Evolutionary conservation across 1,284 basidiomycete species (phyloP).

Genomic region (Thecaphora thlaspeos): DNA sequence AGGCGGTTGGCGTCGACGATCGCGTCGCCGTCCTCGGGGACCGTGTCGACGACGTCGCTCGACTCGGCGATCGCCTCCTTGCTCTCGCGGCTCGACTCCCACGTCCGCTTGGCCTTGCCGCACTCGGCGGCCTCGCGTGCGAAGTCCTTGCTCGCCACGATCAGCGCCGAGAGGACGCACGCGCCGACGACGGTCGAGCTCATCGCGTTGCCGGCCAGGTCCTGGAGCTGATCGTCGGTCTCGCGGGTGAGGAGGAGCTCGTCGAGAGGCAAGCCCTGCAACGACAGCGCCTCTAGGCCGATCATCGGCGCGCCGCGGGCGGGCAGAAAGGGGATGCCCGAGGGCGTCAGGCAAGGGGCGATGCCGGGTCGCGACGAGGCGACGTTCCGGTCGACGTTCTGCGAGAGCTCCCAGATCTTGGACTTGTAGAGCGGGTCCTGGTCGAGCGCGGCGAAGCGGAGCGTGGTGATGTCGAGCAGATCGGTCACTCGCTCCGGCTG

Average conservation of each 20-base stretch:
- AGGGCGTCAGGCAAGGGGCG: constrained; percentile 86
- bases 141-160: constrained; percentile 39
- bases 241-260: constrained; percentile 87
- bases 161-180: constrained; percentile 79
- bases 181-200: constrained; percentile 89
- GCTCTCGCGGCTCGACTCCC: constrained; percentile 64
- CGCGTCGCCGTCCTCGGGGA: constrained; percentile 59
- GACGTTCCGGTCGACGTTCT: constrained; percentile 82
- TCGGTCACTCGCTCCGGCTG: constrained; percentile 95
- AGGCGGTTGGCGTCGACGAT: constrained; percentile 61
- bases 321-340: constrained; percentile 94
- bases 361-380: constrained; percentile 78
- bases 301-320: constrained; percentile 95
- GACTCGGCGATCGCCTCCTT: constrained; percentile 64
- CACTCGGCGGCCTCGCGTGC: constrained; percentile 6
- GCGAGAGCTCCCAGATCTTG: constrained; percentile 82
- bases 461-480: constrained; percentile 82
- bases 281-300: constrained; percentile 83
- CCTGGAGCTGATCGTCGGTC: constrained; percentile 87
- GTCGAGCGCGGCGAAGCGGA: constrained; percentile 77
- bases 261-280: constrained; percentile 89
- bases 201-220: constrained; percentile 95
- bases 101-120: constrained; percentile 11
- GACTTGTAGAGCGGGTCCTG: constrained; percentile 48
- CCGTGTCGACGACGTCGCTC: constrained; percentile 59